Conservation (phyloP, 495 filamentous ascomycete genomes). For the Staphylotrichum tortipilum region DNA sequence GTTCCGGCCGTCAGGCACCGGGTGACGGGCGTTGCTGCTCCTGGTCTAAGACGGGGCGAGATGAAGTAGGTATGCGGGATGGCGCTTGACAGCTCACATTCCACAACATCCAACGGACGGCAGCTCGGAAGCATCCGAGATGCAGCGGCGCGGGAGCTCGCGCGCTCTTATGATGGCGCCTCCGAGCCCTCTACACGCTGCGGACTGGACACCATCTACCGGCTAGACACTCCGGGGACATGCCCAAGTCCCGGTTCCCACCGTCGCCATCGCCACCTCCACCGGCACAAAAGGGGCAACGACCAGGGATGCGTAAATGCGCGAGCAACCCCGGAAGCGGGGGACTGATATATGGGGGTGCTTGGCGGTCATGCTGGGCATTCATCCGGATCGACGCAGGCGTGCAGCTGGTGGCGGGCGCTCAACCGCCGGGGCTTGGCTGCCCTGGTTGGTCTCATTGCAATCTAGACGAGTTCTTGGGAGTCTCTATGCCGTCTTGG, state of each 20-base stretch:
- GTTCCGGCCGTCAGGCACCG: too few relatives aligned
- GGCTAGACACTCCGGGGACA: not conserved
- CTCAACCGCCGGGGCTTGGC: not conserved
- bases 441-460: not conserved
- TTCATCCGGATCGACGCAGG: constrained; percentile 1
- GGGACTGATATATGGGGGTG: not conserved
- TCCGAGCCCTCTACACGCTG: not conserved
- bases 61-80: not conserved
- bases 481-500: not conserved
- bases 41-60: not conserved
- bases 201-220: not conserved
- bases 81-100: not conserved
- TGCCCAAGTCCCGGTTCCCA: not conserved
- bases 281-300: not conserved
- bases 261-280: not conserved
- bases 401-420: not conserved
- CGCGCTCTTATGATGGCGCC: not conserved
- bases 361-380: constrained; percentile 3
- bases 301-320: not conserved
- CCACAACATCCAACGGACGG: not conserved
- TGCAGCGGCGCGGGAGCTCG: not conserved
- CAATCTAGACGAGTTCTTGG: not conserved
- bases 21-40: too few relatives aligned
- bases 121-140: constrained; percentile 6
- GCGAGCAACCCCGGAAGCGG: not conserved